phyloP scores from a whole-genome alignment of 225 moss, liverwort and hornwort genomes.

The Rhytidiadelphus loreus region DNA sequence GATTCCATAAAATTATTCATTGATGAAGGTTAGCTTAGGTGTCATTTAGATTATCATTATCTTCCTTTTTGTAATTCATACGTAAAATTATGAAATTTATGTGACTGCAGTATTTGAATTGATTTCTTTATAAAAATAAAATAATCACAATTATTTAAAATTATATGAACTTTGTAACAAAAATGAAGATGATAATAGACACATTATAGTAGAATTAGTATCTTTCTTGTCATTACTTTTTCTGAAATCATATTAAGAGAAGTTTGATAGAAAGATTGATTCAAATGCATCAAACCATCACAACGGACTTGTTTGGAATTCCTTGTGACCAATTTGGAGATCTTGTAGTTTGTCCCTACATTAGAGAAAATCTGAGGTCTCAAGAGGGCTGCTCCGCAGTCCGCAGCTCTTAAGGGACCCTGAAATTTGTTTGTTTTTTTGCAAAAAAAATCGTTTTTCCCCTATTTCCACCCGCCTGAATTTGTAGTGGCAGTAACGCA shows the following conservation, averaged over 20 bases:
- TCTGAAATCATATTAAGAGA: background rate
- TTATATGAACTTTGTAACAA: background rate
- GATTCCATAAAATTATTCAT: background rate
- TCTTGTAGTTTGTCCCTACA: too few species aligned
- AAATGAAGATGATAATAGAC: background rate
- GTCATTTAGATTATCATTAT: background rate
- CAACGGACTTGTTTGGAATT: too few species aligned
- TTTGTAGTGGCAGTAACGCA: too few species aligned
- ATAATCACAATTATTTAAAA: too few species aligned
- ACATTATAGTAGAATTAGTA: background rate
- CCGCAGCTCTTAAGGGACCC: too few species aligned
- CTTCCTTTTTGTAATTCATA: background rate
- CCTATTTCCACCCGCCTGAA: too few species aligned
- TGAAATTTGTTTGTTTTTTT: too few species aligned
- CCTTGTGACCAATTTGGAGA: too few species aligned
- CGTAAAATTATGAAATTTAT: background rate
- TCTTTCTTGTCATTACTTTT: background rate
- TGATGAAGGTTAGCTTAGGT: background rate
- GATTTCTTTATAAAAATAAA: background rate
- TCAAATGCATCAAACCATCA: background rate
- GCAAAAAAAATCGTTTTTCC: too few species aligned
- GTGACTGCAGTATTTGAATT: background rate
- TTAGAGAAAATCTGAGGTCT: too few species aligned
- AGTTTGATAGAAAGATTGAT: background rate
- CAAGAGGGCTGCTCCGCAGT: too few species aligned